Percentiles rank a stretch among this genome's conserved stretches.
phyloP scores from a whole-genome alignment of 768 basidiomycete species.

The Auriculariales sp. region DNA sequence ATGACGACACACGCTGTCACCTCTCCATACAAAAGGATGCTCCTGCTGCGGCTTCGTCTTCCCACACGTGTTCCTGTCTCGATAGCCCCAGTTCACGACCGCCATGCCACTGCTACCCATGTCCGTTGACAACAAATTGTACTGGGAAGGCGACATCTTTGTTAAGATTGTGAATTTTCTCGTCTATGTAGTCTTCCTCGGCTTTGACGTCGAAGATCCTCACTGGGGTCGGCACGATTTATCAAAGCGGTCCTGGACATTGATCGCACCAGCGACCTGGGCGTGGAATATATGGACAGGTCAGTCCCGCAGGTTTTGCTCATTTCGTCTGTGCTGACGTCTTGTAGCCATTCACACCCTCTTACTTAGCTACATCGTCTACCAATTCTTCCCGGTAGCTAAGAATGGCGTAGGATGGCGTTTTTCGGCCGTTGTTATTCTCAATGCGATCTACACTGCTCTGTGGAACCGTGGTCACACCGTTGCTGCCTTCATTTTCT shows the following conservation, averaged over 20 bases:
- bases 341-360: constrained; percentile 26
- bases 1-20: no score
- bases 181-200: constrained; percentile 19
- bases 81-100: no score
- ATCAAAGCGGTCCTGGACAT: no score
- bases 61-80: no score
- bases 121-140: no score
- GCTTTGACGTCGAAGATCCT: constrained; percentile 20
- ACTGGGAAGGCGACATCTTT: constrained; percentile 20
- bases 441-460: constrained; percentile 27
- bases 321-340: no score
- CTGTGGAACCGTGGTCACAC: constrained; percentile 16
- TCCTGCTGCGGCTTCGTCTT: no score
- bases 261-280: no score
- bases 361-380: constrained; percentile 25
- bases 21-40: no score
- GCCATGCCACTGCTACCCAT: no score
- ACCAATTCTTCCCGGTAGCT: constrained; percentile 12
- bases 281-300: no score
- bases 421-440: constrained; percentile 24
- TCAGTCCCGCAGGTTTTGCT: no score
- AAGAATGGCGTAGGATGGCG: constrained; percentile 26
- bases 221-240: constrained; percentile 22
- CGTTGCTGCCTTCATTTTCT: constrained; percentile 27
- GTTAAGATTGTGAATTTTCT: constrained; percentile 23